These are phyloP conservation scores for Asclepias syriaca DNA, from an alignment of 257 asterid genomes.

Conservation along the genomic window DNA sequence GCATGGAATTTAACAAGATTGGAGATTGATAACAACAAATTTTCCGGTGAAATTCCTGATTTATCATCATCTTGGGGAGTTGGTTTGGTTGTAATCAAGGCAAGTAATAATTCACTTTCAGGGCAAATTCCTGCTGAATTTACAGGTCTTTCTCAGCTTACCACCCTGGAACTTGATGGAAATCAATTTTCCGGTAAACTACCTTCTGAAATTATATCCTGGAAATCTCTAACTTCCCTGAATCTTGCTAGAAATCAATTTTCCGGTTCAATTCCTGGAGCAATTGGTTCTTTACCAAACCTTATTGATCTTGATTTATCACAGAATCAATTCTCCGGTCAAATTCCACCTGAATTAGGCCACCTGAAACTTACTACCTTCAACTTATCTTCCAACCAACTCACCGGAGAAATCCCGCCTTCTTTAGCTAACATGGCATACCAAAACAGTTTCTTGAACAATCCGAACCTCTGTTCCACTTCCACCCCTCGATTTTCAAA, in stretches of 20 bases:
- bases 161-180: conserved; percentile 52
- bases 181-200: conserved; percentile 61
- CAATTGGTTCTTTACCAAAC: conserved; percentile 44
- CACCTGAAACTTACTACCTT: conserved; percentile 46
- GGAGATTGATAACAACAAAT: conserved; percentile 61
- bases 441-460: conserved; percentile 55
- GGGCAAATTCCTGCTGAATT: conserved; percentile 57
- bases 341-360: conserved; percentile 62
- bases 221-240: conserved; percentile 54
- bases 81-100: conserved; percentile 52
- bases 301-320: conserved; percentile 68
- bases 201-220: conserved; percentile 53
- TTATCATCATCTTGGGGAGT: conserved; percentile 58
- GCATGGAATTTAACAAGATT: conserved; percentile 59
- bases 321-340: conserved; percentile 53
- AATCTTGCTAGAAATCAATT: conserved; percentile 52
- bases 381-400: conserved; percentile 59
- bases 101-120: conserved; percentile 51
- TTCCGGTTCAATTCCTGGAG: conserved; percentile 56
- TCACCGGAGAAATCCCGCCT: conserved; percentile 56
- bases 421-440: conserved; percentile 69
- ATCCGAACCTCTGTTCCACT: conserved; percentile 53
- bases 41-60: conserved; percentile 55
- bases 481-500: conserved; percentile 27
- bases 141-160: conserved; percentile 50